Conservation (phyloP, 768 basidiomycete genomes). For the Gloeostereum incarnatum region DNA sequence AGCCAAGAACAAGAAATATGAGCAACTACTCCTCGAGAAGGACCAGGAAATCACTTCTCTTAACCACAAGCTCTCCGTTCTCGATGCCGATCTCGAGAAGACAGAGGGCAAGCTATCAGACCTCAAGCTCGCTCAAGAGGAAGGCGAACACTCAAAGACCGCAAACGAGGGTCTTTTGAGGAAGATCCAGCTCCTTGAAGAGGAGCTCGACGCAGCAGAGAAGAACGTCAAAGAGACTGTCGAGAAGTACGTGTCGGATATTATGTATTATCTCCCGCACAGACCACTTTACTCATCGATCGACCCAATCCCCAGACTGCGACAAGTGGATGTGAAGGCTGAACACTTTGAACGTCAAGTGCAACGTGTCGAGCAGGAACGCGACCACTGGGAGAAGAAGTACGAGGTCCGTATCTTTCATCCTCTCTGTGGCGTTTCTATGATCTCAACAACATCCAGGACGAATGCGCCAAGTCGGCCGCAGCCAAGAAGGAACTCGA, state of each 20-base stretch:
- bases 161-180: conserved; percentile 66
- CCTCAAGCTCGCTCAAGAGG: conserved; percentile 53
- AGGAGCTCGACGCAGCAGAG: conserved; percentile 92
- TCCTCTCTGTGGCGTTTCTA: background rate
- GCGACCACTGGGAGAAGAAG: conserved; percentile 91
- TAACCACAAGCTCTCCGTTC: conserved; percentile 52
- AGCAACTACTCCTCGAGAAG: conserved; percentile 65
- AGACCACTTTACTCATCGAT: conserved; percentile 3
- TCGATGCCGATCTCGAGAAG: conserved; percentile 65
- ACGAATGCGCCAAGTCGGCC: conserved; percentile 60
- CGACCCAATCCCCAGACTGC: conserved; percentile 44
- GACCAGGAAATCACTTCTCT: conserved; percentile 86
- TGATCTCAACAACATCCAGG: conserved; percentile 32
- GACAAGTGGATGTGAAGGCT: conserved; percentile 97
- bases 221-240: conserved; percentile 95
- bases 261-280: background rate
- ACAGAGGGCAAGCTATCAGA: conserved; percentile 57
- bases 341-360: conserved; percentile 97
- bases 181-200: conserved; percentile 89
- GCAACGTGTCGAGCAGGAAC: conserved; percentile 77
- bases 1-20: conserved; percentile 66
- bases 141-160: conserved; percentile 61
- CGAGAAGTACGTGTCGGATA: conserved; percentile 67
- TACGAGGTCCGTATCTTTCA: conserved; percentile 58
- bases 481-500: conserved; percentile 74